Evolutionary conservation across 2,329 filamentous ascomycete species (phyloP).

Genomic region (Beauveria bassiana): DNA sequence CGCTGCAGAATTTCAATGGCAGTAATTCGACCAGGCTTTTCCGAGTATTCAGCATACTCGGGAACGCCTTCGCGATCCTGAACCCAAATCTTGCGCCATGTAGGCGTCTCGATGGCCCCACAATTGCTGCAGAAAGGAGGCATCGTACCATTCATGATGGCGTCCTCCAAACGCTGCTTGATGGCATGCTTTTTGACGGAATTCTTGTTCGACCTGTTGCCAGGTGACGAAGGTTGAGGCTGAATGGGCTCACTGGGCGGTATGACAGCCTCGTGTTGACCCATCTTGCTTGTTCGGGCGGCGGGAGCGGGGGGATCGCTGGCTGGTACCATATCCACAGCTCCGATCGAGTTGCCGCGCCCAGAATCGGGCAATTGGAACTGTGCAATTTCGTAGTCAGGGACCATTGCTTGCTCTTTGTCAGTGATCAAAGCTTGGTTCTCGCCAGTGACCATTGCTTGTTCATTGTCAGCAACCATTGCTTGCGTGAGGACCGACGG

Average conservation of each 20-base stretch:
- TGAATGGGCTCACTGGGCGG: slow-evolving; percentile 35
- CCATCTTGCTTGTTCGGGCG: slow-evolving; percentile 15
- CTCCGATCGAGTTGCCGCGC: slow-evolving; percentile 30
- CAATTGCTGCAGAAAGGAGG: slow-evolving; percentile 89
- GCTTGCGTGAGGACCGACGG: slow-evolving; percentile 33
- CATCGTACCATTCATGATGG: slow-evolving; percentile 71
- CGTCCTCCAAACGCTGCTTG: slow-evolving; percentile 50
- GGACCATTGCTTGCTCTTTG: slow-evolving; percentile 14
- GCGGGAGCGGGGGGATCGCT: slow-evolving; percentile 36
- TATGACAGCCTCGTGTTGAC: slow-evolving; percentile 31
- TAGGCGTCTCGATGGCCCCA: slow-evolving; percentile 89
- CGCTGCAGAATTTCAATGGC: slow-evolving; percentile 62
- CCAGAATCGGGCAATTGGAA: slow-evolving; percentile 29
- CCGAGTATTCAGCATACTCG: slow-evolving; percentile 60
- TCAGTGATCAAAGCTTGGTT: no score
- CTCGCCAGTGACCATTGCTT: no score
- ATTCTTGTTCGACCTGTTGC: slow-evolving; percentile 54
- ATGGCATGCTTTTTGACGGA: slow-evolving; percentile 55
- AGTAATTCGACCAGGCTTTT: slow-evolving; percentile 65
- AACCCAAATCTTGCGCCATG: slow-evolving; percentile 91
- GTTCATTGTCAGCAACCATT: slow-evolving; percentile 6
- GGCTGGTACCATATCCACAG: slow-evolving; percentile 32
- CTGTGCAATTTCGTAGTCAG: slow-evolving; percentile 14
- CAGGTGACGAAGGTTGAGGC: slow-evolving; percentile 28
- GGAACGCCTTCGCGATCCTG: slow-evolving; percentile 66